Conservation (phyloP, 2,329 filamentous ascomycete species). For the Emmonsiellopsis sp. region DNA sequence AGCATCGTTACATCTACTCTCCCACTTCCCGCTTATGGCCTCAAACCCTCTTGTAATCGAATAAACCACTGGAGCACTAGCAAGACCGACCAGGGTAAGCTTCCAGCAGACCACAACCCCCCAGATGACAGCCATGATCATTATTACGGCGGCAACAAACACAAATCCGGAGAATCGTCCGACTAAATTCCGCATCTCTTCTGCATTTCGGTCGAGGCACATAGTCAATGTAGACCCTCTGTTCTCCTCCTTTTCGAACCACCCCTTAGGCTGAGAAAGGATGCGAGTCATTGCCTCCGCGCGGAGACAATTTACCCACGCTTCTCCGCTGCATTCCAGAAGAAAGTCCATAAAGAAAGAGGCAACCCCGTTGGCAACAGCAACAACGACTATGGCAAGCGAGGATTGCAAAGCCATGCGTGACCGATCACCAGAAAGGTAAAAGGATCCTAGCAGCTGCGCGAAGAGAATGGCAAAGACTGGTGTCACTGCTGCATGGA, state of each 20-base stretch:
- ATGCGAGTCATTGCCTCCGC: slow-evolving; percentile 58
- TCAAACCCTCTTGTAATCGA: slow-evolving; percentile 57
- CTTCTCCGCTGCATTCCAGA: slow-evolving; percentile 61
- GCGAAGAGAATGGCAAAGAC: slow-evolving; percentile 69
- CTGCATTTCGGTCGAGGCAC: slow-evolving; percentile 68
- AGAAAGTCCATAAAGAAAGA: slow-evolving; percentile 60
- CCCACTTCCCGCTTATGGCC: slow-evolving; percentile 59
- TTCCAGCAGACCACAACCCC: slow-evolving; percentile 67
- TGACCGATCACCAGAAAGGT: slow-evolving; percentile 41
- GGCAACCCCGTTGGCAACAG: slow-evolving; percentile 54
- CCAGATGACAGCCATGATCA: slow-evolving; percentile 62
- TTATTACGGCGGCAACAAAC: slow-evolving; percentile 58
- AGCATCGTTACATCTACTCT: slow-evolving; percentile 55
- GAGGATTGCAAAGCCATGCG: slow-evolving; percentile 56
- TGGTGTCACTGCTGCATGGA: slow-evolving; percentile 60
- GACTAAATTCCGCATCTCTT: slow-evolving; percentile 78
- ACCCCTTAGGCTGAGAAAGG: slow-evolving; percentile 64
- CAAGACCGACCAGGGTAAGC: slow-evolving; percentile 66
- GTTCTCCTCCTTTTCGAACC: slow-evolving; percentile 66
- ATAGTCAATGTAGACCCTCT: slow-evolving; percentile 55
- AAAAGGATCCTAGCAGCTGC: slow-evolving; percentile 62
- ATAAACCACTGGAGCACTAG: slow-evolving; percentile 58
- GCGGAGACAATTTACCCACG: slow-evolving; percentile 68
- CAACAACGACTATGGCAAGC: slow-evolving; percentile 57
- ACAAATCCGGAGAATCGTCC: slow-evolving; percentile 66